Evolutionary conservation across 805 yeast species (phyloP), one percentile per base, ranked within the genome.

Genomic region (Kodamaea neixiangensis): DNA sequence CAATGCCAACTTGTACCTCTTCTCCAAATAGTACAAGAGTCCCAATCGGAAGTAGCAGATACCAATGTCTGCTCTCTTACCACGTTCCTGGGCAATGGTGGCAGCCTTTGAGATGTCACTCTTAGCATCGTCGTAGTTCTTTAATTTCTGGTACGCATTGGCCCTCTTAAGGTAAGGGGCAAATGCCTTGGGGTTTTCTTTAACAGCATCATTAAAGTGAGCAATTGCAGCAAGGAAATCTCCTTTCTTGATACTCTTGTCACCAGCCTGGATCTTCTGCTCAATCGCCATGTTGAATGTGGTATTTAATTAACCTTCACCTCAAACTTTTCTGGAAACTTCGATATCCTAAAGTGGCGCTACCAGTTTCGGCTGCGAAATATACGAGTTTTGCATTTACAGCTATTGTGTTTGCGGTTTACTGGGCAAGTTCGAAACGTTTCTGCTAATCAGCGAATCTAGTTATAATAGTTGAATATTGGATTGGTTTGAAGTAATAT

Each of bases 11-110:
- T 53, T 54, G 53, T 64, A 76, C 1, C 75, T 63, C 58, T 80
- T 81, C 49, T 67, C 64, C 37, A 72, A 69, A 61, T 72, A 82
- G 51, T 68, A 70, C 14, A 70, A 55, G 50, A 83, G 65, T 4
- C 82, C 82, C 47, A 76, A 66, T 18, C 82, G 68, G 57, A 77
- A 81, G 57, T 78, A 71, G 31, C 81, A 76, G 15, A 70, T 58
- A 1, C 79, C 82, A 33, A 81, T 73, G 19, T 76, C 77, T 2
- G 64, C 64, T 46, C 81, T 62, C 50, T 73, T 78, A 0, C 82
- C 82, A 34, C 77, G 62, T 5, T 64, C 66, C 38, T 71, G 68
- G 1, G 86, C 85, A 25, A 77, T 57, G 1, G 62, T 57, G 40
- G 75, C 64, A 0, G 87, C 84, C 29, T 67, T 64, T 4, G 69